Evolutionary conservation across 768 basidiomycete genomes (phyloP), one percentile per base, ranked within the genome.

Genomic region (Tulasnella calospora): DNA sequence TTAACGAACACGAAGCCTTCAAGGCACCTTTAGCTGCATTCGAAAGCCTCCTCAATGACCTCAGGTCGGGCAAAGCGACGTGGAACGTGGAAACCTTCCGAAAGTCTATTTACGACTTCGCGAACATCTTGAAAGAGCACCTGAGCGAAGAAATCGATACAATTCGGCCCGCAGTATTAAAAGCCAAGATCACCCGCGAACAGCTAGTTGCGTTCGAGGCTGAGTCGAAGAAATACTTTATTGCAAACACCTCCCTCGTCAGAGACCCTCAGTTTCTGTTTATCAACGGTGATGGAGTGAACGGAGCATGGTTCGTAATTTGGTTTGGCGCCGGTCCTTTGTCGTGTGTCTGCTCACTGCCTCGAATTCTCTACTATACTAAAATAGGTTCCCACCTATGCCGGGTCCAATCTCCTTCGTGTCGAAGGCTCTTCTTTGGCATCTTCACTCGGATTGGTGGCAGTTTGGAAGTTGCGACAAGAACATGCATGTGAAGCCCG

Each of bases 71-170:
- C 10, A 78, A 71, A 19, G 47, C 41, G 19, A 13, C 67, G 30
- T 78, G 61, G 67, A 33, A 71, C 23, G 44, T 57, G 19, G 23
- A 41, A 17, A 40, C 23, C 13, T 78, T 78, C 69, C 40, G 69
- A 40, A 44, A 27, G 23, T 38, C 69, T 7, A n/a, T 78, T 5
- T 71, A 73, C 12, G 77, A 12, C 17, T 78, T 72, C 47, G 23
- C 69, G 30, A 27, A 41, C 17, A 35, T 67, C 30, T 47, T 78
- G 67, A 35, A 73, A 30, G 77, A 47, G 3, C 77, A 78, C 38
- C 27, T 78, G 30, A 40, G 15, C 36, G 77, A 70, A 13, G 77
- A 78, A 41, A 71, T 78, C 30, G 70, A 78, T 15, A 78, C 77
- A 19, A 40, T 78, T 30, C 69, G 71, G 8, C 44, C 69, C 10